Percentiles rank a stretch among this genome's conserved stretches.
Conservation (phyloP, 1,284 basidiomycete species). For the Phenoliferia sp. region DNA sequence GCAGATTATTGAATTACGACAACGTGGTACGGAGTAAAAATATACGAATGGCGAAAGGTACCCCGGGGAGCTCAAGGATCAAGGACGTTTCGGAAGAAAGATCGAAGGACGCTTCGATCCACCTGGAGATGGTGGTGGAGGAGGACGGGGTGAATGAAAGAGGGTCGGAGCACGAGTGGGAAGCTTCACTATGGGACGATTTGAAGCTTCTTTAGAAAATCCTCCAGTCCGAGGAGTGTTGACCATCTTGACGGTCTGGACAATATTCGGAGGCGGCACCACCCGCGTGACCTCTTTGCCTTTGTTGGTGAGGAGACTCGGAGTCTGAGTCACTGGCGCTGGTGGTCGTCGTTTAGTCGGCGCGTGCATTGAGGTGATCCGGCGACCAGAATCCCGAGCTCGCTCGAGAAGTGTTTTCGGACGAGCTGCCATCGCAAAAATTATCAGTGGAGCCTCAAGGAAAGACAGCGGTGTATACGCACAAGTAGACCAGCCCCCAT, state of each 20-base stretch:
- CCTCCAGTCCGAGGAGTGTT: not conserved
- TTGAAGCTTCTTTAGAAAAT: not conserved
- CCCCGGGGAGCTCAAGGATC: not conserved
- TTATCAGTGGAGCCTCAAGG: not conserved
- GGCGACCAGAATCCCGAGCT: not conserved
- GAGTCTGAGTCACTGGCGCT: not conserved
- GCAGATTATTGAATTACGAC: too few species aligned
- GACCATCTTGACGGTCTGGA: not conserved
- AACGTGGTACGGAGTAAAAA: too few species aligned
- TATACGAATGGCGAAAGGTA: too few species aligned
- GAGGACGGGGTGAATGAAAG: not conserved
- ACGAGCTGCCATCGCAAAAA: not conserved
- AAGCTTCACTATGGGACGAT: not conserved
- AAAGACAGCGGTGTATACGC: too few species aligned
- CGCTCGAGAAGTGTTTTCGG: constrained; percentile 20
- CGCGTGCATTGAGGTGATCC: not conserved
- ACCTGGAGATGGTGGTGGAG: not conserved
- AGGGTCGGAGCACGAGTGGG: not conserved
- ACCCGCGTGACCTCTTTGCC: not conserved
- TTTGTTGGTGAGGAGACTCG: not conserved
- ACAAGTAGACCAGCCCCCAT: not conserved
- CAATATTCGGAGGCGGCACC: not conserved
- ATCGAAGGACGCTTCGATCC: not conserved
- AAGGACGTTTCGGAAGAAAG: not conserved
- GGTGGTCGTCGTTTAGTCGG: not conserved